Percentiles rank a stretch among this genome's conserved stretches.
Evolutionary conservation across 805 yeast species (phyloP).

Genomic region (Kockiozyma suomiensis): DNA sequence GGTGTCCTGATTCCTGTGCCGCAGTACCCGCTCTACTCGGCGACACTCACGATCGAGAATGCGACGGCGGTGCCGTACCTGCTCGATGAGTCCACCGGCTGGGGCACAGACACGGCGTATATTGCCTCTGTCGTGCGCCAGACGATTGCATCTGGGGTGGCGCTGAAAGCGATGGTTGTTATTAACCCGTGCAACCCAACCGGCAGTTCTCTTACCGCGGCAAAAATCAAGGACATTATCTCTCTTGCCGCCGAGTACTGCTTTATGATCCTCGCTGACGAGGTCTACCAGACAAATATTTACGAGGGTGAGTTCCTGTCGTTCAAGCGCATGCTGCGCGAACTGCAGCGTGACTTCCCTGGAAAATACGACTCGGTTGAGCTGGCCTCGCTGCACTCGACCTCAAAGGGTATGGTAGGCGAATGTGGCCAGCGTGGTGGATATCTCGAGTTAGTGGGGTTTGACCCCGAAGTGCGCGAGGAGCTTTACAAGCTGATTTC

Average conservation of each 20-base stretch:
- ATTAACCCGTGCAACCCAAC: constrained; percentile 99
- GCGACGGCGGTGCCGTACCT: constrained; percentile 85
- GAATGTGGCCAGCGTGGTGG: constrained; percentile 99
- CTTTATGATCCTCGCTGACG: constrained; percentile 90
- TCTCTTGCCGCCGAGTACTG: constrained; percentile 83
- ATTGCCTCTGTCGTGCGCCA: constrained; percentile 58
- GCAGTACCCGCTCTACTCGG: constrained; percentile 96
- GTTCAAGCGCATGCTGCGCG: constrained; percentile 74
- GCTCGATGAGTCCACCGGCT: constrained; percentile 73
- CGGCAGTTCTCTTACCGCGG: constrained; percentile 73
- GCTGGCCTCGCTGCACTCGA: constrained; percentile 92
- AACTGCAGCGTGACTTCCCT: constrained; percentile 57
- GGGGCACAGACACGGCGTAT: constrained; percentile 79
- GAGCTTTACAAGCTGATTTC: constrained; percentile 84
- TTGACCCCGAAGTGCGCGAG: constrained; percentile 66
- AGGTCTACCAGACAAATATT: constrained; percentile 93
- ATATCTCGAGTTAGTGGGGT: constrained; percentile 90
- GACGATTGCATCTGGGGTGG: constrained; percentile 55
- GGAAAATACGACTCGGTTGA: constrained; percentile 72
- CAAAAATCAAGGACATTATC: constrained; percentile 70
- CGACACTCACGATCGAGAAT: constrained; percentile 82
- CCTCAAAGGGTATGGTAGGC: constrained; percentile 95
- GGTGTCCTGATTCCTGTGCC: constrained; percentile 94
- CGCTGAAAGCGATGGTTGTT: constrained; percentile 79
- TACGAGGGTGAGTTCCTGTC: constrained; percentile 71